Evolutionary conservation across 768 basidiomycete genomes (phyloP), one percentile per base, ranked within the genome.

Genomic region (Rhodotorula toruloides): DNA sequence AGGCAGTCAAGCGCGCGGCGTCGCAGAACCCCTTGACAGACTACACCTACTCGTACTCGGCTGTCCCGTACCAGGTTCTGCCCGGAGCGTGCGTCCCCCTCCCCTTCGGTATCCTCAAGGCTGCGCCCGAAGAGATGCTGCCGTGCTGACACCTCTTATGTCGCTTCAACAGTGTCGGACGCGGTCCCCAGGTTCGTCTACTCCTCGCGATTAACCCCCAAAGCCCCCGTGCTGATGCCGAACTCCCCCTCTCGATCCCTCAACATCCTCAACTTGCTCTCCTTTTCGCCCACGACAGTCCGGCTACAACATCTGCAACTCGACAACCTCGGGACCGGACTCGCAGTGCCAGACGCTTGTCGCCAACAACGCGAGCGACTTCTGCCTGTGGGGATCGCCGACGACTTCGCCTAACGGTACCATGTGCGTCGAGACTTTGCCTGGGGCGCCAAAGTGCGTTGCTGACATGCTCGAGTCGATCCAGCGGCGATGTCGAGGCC

Each of bases 311-410:
- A 21, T n/a, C 14, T 64, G 68, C 54, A 69, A 69, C 63, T 37
- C 39, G 36, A 61, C 68, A 5, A 69, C 68, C 4, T 29, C 9
- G 4, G 58, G 58, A 16, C 17, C 47, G 19, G 39, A 58, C 42
- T 61, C 63, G 10, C 22, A 53, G 49, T 69, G 68, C 43, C 65
- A 69, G 49, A 68, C 67, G 3, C 77, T 77, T 0, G 72, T 29
- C 44, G n/a, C 59, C 37, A 67, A 74, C 65, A 61, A 56, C 39
- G 57, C 68, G 27, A 47, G 37, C 36, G 75, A 75, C 57, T 69
- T 69, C 46, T 69, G 68, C 54, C 34, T 69, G 25, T 69, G 68
- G 68, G 68, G 64, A 19, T 22, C 34, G 8, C 68, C 67, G 1
- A 63, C 62, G 11, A 49, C 54, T 16, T 34, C 47, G 13, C 9